A percentile compares a stretch with the other conserved stretches of the same genome.
These are phyloP conservation scores for Diutina pseudorugosa DNA, from an alignment of 1,139 yeast species.

Conservation along the genomic window DNA sequence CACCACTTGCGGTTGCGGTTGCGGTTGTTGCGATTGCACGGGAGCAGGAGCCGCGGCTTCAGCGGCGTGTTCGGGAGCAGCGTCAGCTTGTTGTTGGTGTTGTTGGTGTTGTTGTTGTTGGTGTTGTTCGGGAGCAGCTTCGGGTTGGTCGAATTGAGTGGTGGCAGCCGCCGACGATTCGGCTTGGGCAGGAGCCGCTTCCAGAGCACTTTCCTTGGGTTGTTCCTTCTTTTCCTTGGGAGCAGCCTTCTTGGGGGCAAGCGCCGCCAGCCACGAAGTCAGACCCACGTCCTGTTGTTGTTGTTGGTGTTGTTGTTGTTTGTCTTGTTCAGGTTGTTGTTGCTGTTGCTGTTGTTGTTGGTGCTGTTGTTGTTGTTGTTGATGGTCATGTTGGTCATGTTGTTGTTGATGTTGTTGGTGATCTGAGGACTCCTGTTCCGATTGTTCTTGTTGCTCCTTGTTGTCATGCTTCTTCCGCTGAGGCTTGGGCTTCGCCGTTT, in stretches of 20 bases:
- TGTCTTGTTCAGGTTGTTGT: slow-evolving; percentile 7
- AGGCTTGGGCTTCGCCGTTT: not conserved
- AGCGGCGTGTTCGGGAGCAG: not conserved
- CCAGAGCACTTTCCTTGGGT: slow-evolving; percentile 7
- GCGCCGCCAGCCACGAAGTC: slow-evolving; percentile 47
- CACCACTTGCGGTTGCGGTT: slow-evolving; percentile 34
- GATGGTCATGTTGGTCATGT: slow-evolving; percentile 6
- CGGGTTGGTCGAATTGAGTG: not conserved
- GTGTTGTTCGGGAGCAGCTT: slow-evolving; percentile 3
- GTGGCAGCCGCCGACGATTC: slow-evolving; percentile 22
- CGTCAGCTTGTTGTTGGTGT: slow-evolving; percentile 7
- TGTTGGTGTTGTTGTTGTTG: slow-evolving; percentile 7
- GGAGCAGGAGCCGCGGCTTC: slow-evolving; percentile 5
- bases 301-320: slow-evolving; percentile 5
- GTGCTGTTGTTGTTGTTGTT: not conserved
- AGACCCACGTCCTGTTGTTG: slow-evolving; percentile 6
- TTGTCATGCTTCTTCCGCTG: slow-evolving; percentile 5
- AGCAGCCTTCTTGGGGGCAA: slow-evolving; percentile 39
- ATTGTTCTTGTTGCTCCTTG: slow-evolving; percentile 8
- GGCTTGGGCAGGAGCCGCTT: slow-evolving; percentile 9
- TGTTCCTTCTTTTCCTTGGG: not conserved
- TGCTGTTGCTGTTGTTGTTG: slow-evolving; percentile 5
- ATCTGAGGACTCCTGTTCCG: not conserved
- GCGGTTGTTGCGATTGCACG: slow-evolving; percentile 7
- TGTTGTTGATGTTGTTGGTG: slow-evolving; percentile 1